Percentiles rank a stretch among this genome's conserved stretches.
phyloP scores from a whole-genome alignment of 2,329 filamentous ascomycete genomes.

The Neonectria magnoliae region DNA sequence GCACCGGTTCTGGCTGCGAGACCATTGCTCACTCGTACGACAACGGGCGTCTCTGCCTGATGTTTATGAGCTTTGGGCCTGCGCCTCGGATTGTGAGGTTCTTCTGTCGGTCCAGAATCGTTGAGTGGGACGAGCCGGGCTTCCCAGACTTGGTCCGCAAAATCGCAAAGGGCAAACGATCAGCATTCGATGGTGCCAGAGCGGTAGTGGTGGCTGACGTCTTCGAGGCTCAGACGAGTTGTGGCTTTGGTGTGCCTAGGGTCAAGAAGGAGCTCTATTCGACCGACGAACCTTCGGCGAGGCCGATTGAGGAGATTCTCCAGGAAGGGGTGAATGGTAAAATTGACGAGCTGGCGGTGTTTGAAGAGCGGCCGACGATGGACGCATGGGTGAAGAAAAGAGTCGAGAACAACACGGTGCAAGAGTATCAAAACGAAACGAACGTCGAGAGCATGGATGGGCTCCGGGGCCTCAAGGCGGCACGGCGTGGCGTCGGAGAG shows the following conservation, averaged over 20 bases:
- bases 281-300: constrained; percentile 34
- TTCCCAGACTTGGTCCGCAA: constrained; percentile 60
- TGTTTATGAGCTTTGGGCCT: constrained; percentile 74
- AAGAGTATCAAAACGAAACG: constrained; percentile 64
- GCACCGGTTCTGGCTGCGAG: constrained; percentile 79
- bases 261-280: constrained; percentile 55
- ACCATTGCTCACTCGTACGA: constrained; percentile 81
- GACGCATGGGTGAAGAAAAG: constrained; percentile 61
- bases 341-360: constrained; percentile 52
- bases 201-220: constrained; percentile 71
- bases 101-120: constrained; percentile 67
- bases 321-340: constrained; percentile 37
- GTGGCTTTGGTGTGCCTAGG: constrained; percentile 71
- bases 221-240: constrained; percentile 73
- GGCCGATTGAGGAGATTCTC: constrained; percentile 40
- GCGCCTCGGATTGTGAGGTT: constrained; percentile 71
- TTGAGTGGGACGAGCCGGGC: constrained; percentile 66
- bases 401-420: constrained; percentile 59
- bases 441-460: constrained; percentile 69
- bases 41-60: constrained; percentile 78
- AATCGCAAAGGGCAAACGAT: constrained; percentile 49
- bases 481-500: constrained; percentile 61
- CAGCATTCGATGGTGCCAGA: constrained; percentile 59
- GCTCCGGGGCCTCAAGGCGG: constrained; percentile 64
- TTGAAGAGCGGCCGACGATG: constrained; percentile 66